These are phyloP conservation scores for Paraphysoderma sedebokerense DNA, from an alignment of 371 early-diverging fungal genomes.

Conservation along the genomic window DNA sequence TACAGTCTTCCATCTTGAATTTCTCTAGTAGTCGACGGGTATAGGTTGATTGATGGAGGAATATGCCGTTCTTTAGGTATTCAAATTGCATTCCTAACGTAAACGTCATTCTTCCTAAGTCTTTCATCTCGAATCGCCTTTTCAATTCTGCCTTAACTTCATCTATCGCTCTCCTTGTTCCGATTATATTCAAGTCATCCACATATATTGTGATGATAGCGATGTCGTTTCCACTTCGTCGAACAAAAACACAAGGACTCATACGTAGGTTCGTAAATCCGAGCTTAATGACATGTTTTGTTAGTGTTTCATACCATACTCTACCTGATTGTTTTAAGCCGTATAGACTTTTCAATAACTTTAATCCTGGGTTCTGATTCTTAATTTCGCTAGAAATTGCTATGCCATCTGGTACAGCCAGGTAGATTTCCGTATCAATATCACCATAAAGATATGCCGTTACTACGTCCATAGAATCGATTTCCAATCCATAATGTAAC, in stretches of 20 bases:
- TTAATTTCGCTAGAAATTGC: not conserved
- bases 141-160: not conserved
- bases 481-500: slow-evolving; percentile 1
- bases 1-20: slow-evolving; percentile 4
- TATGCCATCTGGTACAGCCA: slow-evolving; percentile 11
- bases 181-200: slow-evolving; percentile 7
- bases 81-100: slow-evolving; percentile 7
- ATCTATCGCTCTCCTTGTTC: not conserved
- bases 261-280: not conserved
- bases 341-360: slow-evolving; percentile 6
- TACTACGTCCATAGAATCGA: slow-evolving; percentile 13
- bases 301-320: slow-evolving; percentile 10
- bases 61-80: not conserved
- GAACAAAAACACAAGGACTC: too few species aligned
- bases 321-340: slow-evolving; percentile 13
- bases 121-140: slow-evolving; percentile 5
- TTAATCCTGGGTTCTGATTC: not conserved
- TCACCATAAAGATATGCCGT: slow-evolving; percentile 15
- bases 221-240: not conserved
- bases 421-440: slow-evolving; percentile 13
- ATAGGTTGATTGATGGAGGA: not conserved
- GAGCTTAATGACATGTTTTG: not conserved
- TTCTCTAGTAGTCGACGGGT: slow-evolving; percentile 2
- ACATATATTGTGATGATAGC: slow-evolving; percentile 11
- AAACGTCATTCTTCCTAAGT: slow-evolving; percentile 1